Percentiles rank a stretch among this genome's conserved stretches.
Conservation (phyloP, 2,329 filamentous ascomycete genomes). For the Davidsoniella eucalypti region DNA sequence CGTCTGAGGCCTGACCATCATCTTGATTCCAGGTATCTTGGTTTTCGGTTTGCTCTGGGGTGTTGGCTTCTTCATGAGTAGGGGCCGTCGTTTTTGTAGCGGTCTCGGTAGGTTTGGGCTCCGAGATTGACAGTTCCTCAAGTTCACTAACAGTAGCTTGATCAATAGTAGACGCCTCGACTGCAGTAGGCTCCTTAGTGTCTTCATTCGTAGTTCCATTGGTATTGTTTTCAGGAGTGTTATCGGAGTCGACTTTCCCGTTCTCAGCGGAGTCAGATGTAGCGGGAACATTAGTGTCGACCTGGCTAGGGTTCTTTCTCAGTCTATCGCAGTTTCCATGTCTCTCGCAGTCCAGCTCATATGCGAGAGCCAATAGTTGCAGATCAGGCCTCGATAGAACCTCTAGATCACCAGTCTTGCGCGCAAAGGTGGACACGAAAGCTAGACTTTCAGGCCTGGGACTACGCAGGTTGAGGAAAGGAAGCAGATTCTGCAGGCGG, state of each 20-base stretch:
- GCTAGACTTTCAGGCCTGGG: conserved; percentile 64
- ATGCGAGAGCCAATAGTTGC: conserved; percentile 74
- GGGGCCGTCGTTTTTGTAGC: background rate
- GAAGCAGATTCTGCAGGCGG: conserved; percentile 71
- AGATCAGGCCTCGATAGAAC: conserved; percentile 83
- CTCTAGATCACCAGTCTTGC: conserved; percentile 73
- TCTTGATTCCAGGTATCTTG: conserved; percentile 13
- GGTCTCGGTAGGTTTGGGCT: background rate
- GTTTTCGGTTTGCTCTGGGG: conserved; percentile 13
- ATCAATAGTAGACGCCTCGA: background rate
- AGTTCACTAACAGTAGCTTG: background rate
- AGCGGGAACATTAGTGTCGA: conserved; percentile 6
- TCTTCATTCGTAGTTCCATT: background rate
- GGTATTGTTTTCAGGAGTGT: background rate
- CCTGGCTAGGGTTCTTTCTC: conserved; percentile 12
- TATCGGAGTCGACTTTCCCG: conserved; percentile 15
- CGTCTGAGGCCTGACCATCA: conserved; percentile 16
- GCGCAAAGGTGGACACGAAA: conserved; percentile 68
- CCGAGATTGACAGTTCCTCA: conserved; percentile 2
- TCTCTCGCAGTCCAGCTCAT: conserved; percentile 84
- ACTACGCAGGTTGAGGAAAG: conserved; percentile 63
- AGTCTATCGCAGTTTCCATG: conserved; percentile 36
- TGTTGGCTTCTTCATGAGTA: background rate
- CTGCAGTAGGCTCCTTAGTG: background rate
- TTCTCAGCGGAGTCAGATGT: conserved; percentile 10